Evolutionary conservation across 208 protist genomes (phyloP), one percentile per base, ranked within the genome.

Genomic region (Leishmania braziliensis): DNA sequence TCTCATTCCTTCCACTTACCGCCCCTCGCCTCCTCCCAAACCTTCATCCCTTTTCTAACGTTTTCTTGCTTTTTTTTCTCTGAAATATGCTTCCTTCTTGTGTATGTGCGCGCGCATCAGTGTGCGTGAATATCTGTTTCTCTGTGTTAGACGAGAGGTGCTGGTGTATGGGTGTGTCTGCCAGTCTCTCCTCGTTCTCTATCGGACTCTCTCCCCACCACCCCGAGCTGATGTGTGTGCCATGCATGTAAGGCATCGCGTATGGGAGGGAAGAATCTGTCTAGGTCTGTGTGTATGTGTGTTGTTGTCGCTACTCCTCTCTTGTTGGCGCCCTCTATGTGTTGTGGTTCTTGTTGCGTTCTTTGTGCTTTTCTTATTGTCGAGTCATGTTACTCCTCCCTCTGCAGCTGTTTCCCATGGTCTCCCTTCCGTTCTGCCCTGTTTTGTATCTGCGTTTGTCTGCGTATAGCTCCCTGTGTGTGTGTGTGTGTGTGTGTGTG

Each of bases 361-460:
- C 63, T 68, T 72, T 43, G 26, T 58, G n/a, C 68, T 56, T 86
- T 73, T 51, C 69, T 6, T 82, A 48, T 76, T 76, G 60, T 53
- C 81, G 48, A 39, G 46, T 5, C 23, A 48, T 77, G 53, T 50
- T 48, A 6, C 16, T 26, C 39, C 18, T 36, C 12, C 18, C 5
- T 39, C 39, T 10, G 39, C 48, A 5, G 3, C 39, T 23, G 12
- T 71, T 20, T 71, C 39, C 5, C 39, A 50, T 23, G 66, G 18
- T 3, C 39, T 36, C 23, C 39, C 20, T 10, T 43, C 36, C 18
- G 36, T n/a, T 56, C 12, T 4, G 23, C 50, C 36, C 51, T 81
- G 43, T 26, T 86, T 72, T 71, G 39, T 36, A 56, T 39, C 26
- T 79, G 50, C 66, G 26, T 66, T 0, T 0, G 0, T 54, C 20